Evolutionary conservation across 1,284 basidiomycete species (phyloP), one percentile per base, ranked within the genome.

Genomic region (Cutaneotrichosporon mucoides): DNA sequence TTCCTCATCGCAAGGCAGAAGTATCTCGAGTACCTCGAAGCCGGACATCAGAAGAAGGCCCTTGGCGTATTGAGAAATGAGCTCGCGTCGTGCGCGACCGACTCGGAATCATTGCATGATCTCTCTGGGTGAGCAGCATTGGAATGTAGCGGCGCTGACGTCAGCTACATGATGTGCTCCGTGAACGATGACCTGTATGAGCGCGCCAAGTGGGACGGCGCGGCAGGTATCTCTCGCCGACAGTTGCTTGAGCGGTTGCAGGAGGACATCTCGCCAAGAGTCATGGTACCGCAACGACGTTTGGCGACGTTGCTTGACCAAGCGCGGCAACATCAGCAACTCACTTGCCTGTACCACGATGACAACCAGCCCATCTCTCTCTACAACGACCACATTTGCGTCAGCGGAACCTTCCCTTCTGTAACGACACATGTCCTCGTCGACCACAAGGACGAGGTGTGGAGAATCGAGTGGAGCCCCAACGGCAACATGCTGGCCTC

Each of bases 391-490:
- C 92, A 96, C 75, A 79, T 82, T 47, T 94, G 92, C 77, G 85
- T 87, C 64, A 84, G 87, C 69, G 83, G 84, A 46, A 83, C 84
- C 43, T 98, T 99, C 79, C 95, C 95, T 10, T 84, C 85, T 36
- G 81, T 88, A 35, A 92, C 89, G 7, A 92, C 91, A 2, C 87
- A 88, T 33, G 87, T 93, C 44, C 80, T 98, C 50, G 83, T 86
- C 44, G 89, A 88, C 37, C 95, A 99, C 76, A 83, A 82, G 11
- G 91, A 97, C 72, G 92, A 99, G 75, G 92, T 99, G 11, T 99
- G 95, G 94, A 86, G 89, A 69, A 79, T 98, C 62, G 88, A 88
- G 72, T 99, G 94, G 90, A 96, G 92, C 75, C 90, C 92, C 68
- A 86, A 88, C 72, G 95, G 96, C 4, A 79, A 79, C 50, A 86